Percentiles rank a stretch among this genome's conserved stretches.
Conservation (phyloP, 2,329 filamentous ascomycete genomes). For the Ascomycota sp. region DNA sequence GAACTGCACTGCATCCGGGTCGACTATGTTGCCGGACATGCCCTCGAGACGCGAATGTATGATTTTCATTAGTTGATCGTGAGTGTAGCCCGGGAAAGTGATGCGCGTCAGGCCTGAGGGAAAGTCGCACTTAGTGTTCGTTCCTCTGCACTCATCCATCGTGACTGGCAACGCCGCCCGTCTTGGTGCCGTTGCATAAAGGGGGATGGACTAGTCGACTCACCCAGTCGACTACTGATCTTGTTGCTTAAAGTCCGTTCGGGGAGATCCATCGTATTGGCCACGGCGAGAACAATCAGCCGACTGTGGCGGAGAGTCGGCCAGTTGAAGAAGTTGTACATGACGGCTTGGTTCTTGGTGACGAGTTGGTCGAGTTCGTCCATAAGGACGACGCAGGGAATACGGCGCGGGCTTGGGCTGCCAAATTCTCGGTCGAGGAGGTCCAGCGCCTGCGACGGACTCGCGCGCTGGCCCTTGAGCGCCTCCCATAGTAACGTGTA, state of each 20-base stretch:
- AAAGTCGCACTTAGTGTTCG: too few species aligned
- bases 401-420: slow-evolving; percentile 68
- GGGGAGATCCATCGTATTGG: slow-evolving; percentile 96
- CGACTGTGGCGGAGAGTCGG: slow-evolving; percentile 75
- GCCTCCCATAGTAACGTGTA: slow-evolving; percentile 94
- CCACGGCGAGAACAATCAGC: slow-evolving; percentile 86
- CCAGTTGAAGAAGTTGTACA: slow-evolving; percentile 99
- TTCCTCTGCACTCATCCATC: too few species aligned
- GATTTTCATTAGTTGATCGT: slow-evolving; percentile 91
- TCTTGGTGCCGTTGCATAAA: too few species aligned
- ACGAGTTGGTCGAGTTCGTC: slow-evolving; percentile 95
- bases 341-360: slow-evolving; percentile 95
- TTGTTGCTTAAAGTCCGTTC: slow-evolving; percentile 95
- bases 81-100: slow-evolving; percentile 90
- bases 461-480: slow-evolving; percentile 76
- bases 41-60: slow-evolving; percentile 83
- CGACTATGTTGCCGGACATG: slow-evolving; percentile 72
- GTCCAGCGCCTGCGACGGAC: slow-evolving; percentile 73
- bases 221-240: slow-evolving; percentile 68
- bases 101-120: slow-evolving; percentile 56
- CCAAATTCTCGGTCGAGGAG: slow-evolving; percentile 82
- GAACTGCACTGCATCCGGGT: slow-evolving; percentile 84
- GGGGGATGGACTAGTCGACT: slow-evolving; percentile 4
- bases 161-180: too few species aligned
- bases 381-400: slow-evolving; percentile 94